phyloP scores from a whole-genome alignment of 345 rosid species.

The Abelmoschus esculentus region DNA sequence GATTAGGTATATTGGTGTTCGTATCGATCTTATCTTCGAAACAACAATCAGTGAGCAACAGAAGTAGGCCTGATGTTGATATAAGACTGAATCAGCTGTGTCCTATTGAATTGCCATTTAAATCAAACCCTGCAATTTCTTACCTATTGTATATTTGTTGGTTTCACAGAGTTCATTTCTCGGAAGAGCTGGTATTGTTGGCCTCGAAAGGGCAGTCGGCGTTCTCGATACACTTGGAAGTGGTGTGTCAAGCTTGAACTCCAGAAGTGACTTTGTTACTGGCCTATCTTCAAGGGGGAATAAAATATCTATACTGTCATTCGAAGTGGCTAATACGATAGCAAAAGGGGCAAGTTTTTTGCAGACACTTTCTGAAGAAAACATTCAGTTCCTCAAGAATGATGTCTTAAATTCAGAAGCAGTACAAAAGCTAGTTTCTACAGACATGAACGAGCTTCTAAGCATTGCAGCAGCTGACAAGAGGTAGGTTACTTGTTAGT shows the following conservation, averaged over 20 bases:
- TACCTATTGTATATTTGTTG: background rate
- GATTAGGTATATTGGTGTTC: no score
- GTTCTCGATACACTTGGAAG: slow-evolving; percentile 74
- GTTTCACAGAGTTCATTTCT: slow-evolving; percentile 35
- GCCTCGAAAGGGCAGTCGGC: slow-evolving; percentile 66
- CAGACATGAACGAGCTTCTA: slow-evolving; percentile 52
- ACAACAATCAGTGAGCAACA: no score
- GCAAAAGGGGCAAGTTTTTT: slow-evolving; percentile 65
- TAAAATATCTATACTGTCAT: slow-evolving; percentile 55
- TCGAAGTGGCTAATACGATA: slow-evolving; percentile 92
- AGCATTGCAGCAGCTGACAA: slow-evolving; percentile 82
- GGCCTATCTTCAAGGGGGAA: slow-evolving; percentile 48
- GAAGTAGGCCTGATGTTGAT: no score
- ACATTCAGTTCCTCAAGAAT: slow-evolving; percentile 48
- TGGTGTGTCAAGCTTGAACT: slow-evolving; percentile 63
- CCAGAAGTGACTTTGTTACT: slow-evolving; percentile 42
- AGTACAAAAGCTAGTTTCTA: slow-evolving; percentile 61
- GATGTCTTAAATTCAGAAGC: slow-evolving; percentile 63
- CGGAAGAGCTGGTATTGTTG: slow-evolving; percentile 53
- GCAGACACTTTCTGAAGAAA: slow-evolving; percentile 61
- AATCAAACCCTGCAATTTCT: background rate
- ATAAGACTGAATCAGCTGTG: background rate
- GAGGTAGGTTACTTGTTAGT: slow-evolving; percentile 41
- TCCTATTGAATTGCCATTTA: background rate
- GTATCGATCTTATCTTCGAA: no score